phyloP scores from a whole-genome alignment of 2,329 filamentous ascomycete genomes.

The Aspergillus arachidicola region DNA sequence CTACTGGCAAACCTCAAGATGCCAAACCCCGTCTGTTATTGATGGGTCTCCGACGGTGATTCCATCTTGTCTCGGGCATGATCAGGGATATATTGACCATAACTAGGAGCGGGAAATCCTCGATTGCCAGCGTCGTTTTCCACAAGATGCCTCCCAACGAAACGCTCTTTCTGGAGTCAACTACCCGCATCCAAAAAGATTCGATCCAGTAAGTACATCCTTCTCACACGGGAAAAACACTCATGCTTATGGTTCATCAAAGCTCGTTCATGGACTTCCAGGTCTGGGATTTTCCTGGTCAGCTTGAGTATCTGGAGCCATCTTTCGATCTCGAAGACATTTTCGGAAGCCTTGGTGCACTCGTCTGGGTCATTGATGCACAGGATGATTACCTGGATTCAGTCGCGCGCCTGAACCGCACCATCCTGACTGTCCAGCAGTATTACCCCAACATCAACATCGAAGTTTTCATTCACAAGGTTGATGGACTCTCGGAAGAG shows the following conservation, averaged over 20 bases:
- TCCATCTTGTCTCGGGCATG: slow-evolving; percentile 4
- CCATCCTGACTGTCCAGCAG: slow-evolving; percentile 85
- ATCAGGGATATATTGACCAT: slow-evolving; percentile 18
- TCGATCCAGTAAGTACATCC: slow-evolving; percentile 78
- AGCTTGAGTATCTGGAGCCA: slow-evolving; percentile 88
- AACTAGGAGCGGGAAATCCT: slow-evolving; percentile 90
- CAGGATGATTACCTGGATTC: slow-evolving; percentile 97
- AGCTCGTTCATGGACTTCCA: slow-evolving; percentile 99
- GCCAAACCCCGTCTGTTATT: slow-evolving; percentile 81
- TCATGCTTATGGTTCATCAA: slow-evolving; percentile 8
- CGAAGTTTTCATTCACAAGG: slow-evolving; percentile 98
- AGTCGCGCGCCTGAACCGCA: slow-evolving; percentile 81
- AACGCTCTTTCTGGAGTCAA: slow-evolving; percentile 93
- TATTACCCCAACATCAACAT: slow-evolving; percentile 93
- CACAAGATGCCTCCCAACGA: slow-evolving; percentile 96
- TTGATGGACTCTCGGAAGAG: slow-evolving; percentile 95
- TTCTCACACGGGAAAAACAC: background rate
- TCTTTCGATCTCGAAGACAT: slow-evolving; percentile 90
- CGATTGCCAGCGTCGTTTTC: slow-evolving; percentile 98
- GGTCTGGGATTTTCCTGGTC: slow-evolving; percentile 95
- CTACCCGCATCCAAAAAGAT: slow-evolving; percentile 90
- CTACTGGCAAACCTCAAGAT: slow-evolving; percentile 53
- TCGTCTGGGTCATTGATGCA: slow-evolving; percentile 98
- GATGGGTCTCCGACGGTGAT: slow-evolving; percentile 92
- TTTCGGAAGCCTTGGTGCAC: slow-evolving; percentile 88